A percentile compares a stretch with the other conserved stretches of the same genome.
These are phyloP conservation scores for Leptographium radiaticola DNA, from an alignment of 2,329 filamentous ascomycete species.

Conservation along the genomic window DNA sequence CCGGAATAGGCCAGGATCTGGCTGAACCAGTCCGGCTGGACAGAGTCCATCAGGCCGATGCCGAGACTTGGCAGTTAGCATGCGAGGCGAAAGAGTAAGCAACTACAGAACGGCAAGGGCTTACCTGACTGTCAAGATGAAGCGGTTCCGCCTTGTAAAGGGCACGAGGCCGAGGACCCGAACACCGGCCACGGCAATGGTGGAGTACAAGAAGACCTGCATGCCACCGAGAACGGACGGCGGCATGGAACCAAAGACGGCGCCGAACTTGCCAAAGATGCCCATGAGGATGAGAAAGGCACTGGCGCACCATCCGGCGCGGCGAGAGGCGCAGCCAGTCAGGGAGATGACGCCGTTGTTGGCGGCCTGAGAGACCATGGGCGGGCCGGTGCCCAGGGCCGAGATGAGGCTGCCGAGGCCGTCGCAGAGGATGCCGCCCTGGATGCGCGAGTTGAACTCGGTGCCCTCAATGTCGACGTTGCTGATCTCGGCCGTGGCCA, in stretches of 20 bases:
- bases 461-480: conserved; percentile 59
- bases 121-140: conserved; percentile 73
- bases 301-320: conserved; percentile 65
- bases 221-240: conserved; percentile 52
- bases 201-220: conserved; percentile 69
- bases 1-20: conserved; percentile 62
- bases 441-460: conserved; percentile 62
- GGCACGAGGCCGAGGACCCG: conserved; percentile 58
- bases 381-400: conserved; percentile 65
- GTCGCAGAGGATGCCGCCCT: conserved; percentile 67
- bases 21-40: conserved; percentile 54
- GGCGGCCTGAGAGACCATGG: conserved; percentile 70
- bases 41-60: conserved; percentile 57
- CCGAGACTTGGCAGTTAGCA: conserved; percentile 58
- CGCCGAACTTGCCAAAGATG: conserved; percentile 71
- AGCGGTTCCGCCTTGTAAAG: conserved; percentile 69
- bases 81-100: no score
- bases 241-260: conserved; percentile 65
- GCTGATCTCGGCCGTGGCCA: conserved; percentile 70
- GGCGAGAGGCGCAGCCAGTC: conserved; percentile 69
- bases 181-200: conserved; percentile 65
- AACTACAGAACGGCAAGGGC: no score
- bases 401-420: conserved; percentile 64
- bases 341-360: conserved; percentile 79
- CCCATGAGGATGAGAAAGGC: conserved; percentile 71